These are phyloP conservation scores for Tulasnella sp. DNA, from an alignment of 768 basidiomycete genomes.

Conservation along the genomic window DNA sequence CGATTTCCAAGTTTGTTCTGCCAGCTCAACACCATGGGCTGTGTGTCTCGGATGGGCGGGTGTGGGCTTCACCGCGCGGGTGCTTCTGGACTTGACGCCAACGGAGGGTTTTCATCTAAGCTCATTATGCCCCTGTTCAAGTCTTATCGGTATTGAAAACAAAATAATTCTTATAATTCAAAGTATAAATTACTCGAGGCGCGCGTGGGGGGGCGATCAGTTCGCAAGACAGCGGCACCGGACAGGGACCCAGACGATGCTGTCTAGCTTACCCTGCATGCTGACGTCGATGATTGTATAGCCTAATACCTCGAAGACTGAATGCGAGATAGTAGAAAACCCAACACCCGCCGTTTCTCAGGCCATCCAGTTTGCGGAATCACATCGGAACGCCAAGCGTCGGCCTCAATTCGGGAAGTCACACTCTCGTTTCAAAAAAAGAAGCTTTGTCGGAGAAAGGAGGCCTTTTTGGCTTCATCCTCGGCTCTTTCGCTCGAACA, in stretches of 20 bases:
- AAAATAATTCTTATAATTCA: not conserved
- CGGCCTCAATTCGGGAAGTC: constrained; percentile 2
- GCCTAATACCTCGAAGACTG: not conserved
- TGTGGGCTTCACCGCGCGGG: not conserved
- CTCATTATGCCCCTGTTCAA: not conserved
- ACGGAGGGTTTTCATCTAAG: not conserved
- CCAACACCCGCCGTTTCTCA: not conserved
- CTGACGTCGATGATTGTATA: not conserved
- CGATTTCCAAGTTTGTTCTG: not conserved
- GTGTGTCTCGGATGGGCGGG: constrained; percentile 5
- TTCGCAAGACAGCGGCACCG: not conserved
- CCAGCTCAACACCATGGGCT: not conserved
- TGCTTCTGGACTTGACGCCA: not conserved
- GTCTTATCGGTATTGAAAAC: not conserved
- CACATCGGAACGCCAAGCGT: constrained; percentile 3
- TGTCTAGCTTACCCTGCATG: not conserved
- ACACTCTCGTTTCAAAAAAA: constrained; percentile 5
- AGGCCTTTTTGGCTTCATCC: constrained; percentile 18
- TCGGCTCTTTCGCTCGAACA: constrained; percentile 12
- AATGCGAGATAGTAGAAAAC: not conserved
- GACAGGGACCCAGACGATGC: not conserved
- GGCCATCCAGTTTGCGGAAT: not conserved
- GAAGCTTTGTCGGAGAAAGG: constrained; percentile 19
- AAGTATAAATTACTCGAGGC: not conserved
- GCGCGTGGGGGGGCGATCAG: not conserved